Conservation (phyloP, 306 rosid species). For the Dryas octopetala region DNA sequence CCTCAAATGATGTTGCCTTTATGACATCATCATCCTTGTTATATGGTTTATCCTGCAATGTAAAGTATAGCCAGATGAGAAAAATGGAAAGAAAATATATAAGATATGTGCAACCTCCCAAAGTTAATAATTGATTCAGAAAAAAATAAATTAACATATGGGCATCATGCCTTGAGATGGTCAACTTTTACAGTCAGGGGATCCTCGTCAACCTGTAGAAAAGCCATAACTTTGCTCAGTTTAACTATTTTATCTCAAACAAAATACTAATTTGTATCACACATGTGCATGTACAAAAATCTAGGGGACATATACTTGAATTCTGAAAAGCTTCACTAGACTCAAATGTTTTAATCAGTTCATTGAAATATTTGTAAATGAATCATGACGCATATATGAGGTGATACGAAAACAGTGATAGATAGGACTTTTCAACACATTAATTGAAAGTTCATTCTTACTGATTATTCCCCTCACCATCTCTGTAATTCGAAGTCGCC, state of each 20-base stretch:
- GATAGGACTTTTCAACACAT: constrained; percentile 1
- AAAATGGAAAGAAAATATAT: constrained; percentile 4
- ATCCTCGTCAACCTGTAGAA: constrained; percentile 76
- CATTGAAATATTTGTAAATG: not conserved
- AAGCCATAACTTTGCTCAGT: constrained; percentile 19
- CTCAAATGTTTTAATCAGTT: not conserved
- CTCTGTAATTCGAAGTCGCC: constrained; percentile 90
- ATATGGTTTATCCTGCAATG: constrained; percentile 76
- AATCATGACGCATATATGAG: not conserved
- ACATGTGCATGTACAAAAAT: not conserved
- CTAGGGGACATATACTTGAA: not conserved
- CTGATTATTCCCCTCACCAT: constrained; percentile 57
- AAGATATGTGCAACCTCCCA: constrained; percentile 9
- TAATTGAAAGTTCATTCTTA: constrained; percentile 28
- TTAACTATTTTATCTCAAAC: constrained; percentile 5
- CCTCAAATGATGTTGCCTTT: constrained; percentile 97
- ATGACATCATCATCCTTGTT: constrained; percentile 90
- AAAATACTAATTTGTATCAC: not conserved
- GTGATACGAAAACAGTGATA: not conserved
- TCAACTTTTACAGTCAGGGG: constrained; percentile 99
- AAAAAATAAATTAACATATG: constrained; percentile 18
- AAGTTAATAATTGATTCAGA: constrained; percentile 11
- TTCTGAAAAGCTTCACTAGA: not conserved
- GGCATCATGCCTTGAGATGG: constrained; percentile 80
- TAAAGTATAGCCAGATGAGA: constrained; percentile 22